Base-by-base conservation (phyloP, 176 grass and related monocot species). In the Calamus simplicifolius region DNA sequence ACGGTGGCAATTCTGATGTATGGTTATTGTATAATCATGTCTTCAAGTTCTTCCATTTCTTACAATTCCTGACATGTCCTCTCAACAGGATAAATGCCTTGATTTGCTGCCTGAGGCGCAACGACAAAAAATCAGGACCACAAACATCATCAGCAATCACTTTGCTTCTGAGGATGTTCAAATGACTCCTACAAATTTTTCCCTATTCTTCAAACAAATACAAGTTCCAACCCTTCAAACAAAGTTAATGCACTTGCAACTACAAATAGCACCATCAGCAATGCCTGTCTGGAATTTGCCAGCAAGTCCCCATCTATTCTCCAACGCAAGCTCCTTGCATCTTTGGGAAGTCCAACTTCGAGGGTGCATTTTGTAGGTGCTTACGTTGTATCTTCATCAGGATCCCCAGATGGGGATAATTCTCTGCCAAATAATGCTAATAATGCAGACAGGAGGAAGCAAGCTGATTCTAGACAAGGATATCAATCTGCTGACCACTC, bases 51-150 rank as follows among this genome's bases (percentile, higher is more conserved):
- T 49, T 63, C 50, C 61, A 25, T 80, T 49, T 13, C 27, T 69
- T 69, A 48, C 18, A 75, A 28, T 65, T 5, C 12, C 8, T 43
- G 35, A 43, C 7, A 13, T 43, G 35, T 43, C 35, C 35, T 43
- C 35, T 64, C 25, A 62, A 58, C 71, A 90, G 87, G 68, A 30
- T 73, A 90, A 82, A 70, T 73, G 81, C 53, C 62, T 90, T 29
- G 63, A 77, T 52, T 79, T 90, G 75, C 81, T 90, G 50, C 81
- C 87, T 27, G 81, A 90, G 71, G 82, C 73, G 58, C 62, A 90
- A 58, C 80, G 75, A 56, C 78, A 82, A 67, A 77, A 63, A 50
- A 43, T 76, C 3, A 76, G 74, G 62, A 28, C 81, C 23, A 71
- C 73, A 69, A 58, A 63, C 57, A 70, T 69, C 27, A 57, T 63